Percentiles rank a stretch among this genome's conserved stretches.
phyloP scores from a whole-genome alignment of 495 filamentous ascomycete species.

The Bacidia rubella region DNA sequence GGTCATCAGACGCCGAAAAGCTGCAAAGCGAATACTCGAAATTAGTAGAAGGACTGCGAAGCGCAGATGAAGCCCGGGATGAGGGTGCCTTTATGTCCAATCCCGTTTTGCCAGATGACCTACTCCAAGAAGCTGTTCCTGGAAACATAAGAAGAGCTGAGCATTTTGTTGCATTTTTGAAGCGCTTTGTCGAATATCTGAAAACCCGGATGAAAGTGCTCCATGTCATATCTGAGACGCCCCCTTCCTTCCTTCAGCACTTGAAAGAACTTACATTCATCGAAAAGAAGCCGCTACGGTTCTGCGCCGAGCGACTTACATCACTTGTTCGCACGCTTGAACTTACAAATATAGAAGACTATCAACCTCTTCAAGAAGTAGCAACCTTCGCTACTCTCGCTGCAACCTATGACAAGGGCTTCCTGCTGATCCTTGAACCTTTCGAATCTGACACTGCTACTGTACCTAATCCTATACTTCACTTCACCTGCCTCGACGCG shows the following conservation, averaged over 20 bases:
- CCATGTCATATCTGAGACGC: constrained; percentile 93
- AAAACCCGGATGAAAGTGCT: constrained; percentile 94
- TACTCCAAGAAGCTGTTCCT: constrained; percentile 85
- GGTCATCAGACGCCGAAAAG: constrained; percentile 78
- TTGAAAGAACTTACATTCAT: constrained; percentile 94
- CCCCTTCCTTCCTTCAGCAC: constrained; percentile 84
- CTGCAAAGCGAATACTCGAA: constrained; percentile 92
- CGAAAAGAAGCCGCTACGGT: constrained; percentile 88
- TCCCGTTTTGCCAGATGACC: constrained; percentile 69
- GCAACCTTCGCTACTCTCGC: constrained; percentile 97
- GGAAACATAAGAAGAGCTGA: constrained; percentile 94
- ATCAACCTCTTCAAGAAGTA: constrained; percentile 91
- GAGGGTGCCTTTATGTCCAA: constrained; percentile 97
- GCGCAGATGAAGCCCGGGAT: constrained; percentile 72
- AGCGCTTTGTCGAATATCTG: constrained; percentile 94
- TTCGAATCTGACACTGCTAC: constrained; percentile 93
- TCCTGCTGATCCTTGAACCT: constrained; percentile 88
- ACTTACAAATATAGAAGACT: constrained; percentile 95
- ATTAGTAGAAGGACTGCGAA: constrained; percentile 81
- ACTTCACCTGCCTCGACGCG: constrained; percentile 94
- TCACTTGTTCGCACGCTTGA: constrained; percentile 93
- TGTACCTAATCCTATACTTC: constrained; percentile 87
- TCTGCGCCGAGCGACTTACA: constrained; percentile 89
- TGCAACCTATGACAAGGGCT: constrained; percentile 94
- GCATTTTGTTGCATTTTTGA: constrained; percentile 90